Conservation (phyloP, 805 yeast genomes). For the Alloascoidea africana region DNA sequence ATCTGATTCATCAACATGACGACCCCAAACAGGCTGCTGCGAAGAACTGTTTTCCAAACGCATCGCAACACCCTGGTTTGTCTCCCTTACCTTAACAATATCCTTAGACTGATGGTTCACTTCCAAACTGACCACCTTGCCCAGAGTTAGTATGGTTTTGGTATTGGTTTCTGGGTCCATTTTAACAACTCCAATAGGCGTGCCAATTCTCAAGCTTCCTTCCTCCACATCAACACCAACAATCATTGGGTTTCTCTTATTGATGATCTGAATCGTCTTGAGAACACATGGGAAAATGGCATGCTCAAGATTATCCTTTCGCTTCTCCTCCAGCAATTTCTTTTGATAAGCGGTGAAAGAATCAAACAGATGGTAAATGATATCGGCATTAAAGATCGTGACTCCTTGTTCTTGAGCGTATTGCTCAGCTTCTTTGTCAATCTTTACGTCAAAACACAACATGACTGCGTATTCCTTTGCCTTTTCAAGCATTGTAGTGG, state of each 20-base stretch:
- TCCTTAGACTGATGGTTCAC: constrained; percentile 82
- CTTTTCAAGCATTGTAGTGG: constrained; percentile 90
- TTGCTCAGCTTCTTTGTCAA: constrained; percentile 97
- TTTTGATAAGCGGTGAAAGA: constrained; percentile 86
- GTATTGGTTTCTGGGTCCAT: constrained; percentile 74
- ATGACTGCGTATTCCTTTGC: constrained; percentile 94
- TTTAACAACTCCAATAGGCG: constrained; percentile 92
- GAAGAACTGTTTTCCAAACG: constrained; percentile 82
- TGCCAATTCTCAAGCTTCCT: constrained; percentile 80
- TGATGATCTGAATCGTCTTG: constrained; percentile 89
- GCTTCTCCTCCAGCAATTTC: constrained; percentile 75
- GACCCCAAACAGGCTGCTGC: constrained; percentile 96
- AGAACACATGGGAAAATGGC: constrained; percentile 94
- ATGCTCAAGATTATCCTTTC: constrained; percentile 72
- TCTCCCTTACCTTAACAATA: constrained; percentile 82
- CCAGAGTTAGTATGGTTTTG: constrained; percentile 52
- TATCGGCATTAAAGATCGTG: constrained; percentile 87
- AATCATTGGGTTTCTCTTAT: constrained; percentile 98
- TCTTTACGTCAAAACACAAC: constrained; percentile 95
- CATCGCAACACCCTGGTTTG: constrained; percentile 97
- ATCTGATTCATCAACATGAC: constrained; percentile 94
- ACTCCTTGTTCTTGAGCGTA: constrained; percentile 90
- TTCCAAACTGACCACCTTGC: constrained; percentile 86
- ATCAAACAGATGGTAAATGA: constrained; percentile 93
- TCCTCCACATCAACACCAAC: constrained; percentile 96